Evolutionary conservation across 768 basidiomycete genomes (phyloP).

Genomic region (Polyporus arcularius): DNA sequence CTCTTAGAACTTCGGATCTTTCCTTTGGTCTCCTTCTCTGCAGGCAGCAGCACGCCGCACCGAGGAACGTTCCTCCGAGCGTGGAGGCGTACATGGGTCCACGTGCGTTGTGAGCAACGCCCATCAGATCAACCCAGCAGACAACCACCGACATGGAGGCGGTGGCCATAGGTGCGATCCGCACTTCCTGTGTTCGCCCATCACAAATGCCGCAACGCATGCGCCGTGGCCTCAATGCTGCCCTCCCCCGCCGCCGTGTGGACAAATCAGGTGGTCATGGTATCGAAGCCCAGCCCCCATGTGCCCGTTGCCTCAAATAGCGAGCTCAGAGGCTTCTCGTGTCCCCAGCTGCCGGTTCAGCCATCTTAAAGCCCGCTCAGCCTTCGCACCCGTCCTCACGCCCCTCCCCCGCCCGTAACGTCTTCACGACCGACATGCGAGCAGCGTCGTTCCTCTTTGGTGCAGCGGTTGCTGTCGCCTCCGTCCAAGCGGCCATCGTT

Average conservation of each 20-base stretch:
- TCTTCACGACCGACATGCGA: constrained; percentile 14
- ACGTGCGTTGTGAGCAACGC: not conserved
- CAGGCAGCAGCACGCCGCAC: no score
- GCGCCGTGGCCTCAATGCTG: not conserved
- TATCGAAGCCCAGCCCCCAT: constrained; percentile 12
- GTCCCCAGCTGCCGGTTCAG: constrained; percentile 21
- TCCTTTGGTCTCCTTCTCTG: no score
- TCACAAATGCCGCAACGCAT: not conserved
- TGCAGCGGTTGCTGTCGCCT: constrained; percentile 9
- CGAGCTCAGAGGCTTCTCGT: constrained; percentile 6
- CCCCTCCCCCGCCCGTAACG: constrained; percentile 3
- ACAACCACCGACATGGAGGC: not conserved
- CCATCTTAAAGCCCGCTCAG: constrained; percentile 10
- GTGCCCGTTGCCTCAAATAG: constrained; percentile 19
- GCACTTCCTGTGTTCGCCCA: not conserved
- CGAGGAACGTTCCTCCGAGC: no score
- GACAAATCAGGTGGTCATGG: constrained; percentile 14
- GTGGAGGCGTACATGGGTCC: not conserved
- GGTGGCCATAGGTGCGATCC: not conserved
- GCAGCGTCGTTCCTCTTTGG: constrained; percentile 7
- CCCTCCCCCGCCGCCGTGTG: not conserved
- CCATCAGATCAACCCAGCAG: not conserved
- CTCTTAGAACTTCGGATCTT: no score
- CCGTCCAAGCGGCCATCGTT: constrained; percentile 8
- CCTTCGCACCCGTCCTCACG: constrained; percentile 3